Evolutionary conservation across 495 filamentous ascomycete genomes (phyloP).

Genomic region (Aspergillus incahuasiensis): DNA sequence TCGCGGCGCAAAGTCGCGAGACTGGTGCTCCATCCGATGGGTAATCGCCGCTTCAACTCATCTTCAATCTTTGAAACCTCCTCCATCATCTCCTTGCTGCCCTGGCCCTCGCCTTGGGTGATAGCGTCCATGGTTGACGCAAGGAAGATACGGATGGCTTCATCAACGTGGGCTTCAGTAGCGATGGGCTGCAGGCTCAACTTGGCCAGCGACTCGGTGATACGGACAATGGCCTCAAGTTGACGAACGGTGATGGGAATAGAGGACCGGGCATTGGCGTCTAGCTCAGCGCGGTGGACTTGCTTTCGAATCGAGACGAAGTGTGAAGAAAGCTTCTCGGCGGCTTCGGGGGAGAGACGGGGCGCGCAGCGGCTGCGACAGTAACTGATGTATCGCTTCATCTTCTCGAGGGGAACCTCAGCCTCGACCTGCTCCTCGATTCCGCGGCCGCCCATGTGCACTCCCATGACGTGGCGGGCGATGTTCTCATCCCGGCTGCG

Average conservation of each 20-base stretch:
- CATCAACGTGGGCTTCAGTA: slow-evolving; percentile 88
- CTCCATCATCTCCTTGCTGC: slow-evolving; percentile 82
- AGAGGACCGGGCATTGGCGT: slow-evolving; percentile 78
- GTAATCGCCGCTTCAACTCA: slow-evolving; percentile 80
- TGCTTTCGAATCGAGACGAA: slow-evolving; percentile 95
- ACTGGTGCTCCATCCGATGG: slow-evolving; percentile 93
- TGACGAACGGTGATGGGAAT: slow-evolving; percentile 98
- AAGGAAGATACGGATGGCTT: slow-evolving; percentile 95
- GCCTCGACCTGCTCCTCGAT: slow-evolving; percentile 78
- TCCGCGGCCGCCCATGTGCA: slow-evolving; percentile 89
- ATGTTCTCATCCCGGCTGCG: slow-evolving; percentile 86
- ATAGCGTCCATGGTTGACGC: slow-evolving; percentile 98
- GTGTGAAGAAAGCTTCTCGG: slow-evolving; percentile 94
- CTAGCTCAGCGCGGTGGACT: slow-evolving; percentile 83
- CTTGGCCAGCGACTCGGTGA: slow-evolving; percentile 94
- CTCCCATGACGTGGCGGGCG: slow-evolving; percentile 94
- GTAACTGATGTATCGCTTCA: slow-evolving; percentile 97
- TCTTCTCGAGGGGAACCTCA: slow-evolving; percentile 89
- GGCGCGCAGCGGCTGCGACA: slow-evolving; percentile 94
- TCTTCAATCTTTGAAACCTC: slow-evolving; percentile 86
- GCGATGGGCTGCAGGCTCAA: slow-evolving; percentile 78
- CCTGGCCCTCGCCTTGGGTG: slow-evolving; percentile 76
- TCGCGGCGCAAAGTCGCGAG: slow-evolving; percentile 81
- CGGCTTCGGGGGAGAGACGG: slow-evolving; percentile 83
- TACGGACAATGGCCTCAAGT: slow-evolving; percentile 93